Percentiles rank a stretch among this genome's conserved stretches.
Evolutionary conservation across 371 early-diverging fungal genomes (phyloP).

Genomic region (Mucor velutinosus): DNA sequence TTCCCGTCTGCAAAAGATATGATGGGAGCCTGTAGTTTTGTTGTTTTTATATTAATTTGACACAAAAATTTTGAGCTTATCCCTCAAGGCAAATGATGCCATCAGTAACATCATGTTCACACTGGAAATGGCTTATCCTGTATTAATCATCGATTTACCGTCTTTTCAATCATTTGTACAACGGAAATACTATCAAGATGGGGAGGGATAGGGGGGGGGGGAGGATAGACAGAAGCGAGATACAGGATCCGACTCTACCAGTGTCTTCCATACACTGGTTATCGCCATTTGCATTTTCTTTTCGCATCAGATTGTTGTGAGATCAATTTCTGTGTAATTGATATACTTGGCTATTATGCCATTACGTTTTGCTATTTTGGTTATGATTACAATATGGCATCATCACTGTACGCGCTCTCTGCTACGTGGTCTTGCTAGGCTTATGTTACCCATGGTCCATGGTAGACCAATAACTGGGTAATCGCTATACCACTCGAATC

Average conservation of each 20-base stretch:
- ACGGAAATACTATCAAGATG: background rate
- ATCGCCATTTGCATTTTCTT: background rate
- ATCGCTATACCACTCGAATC: background rate
- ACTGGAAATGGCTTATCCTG: no score
- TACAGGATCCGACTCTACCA: background rate
- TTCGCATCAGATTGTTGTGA: background rate
- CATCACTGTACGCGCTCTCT: no score
- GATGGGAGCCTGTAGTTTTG: background rate
- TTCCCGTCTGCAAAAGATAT: slow-evolving; percentile 1
- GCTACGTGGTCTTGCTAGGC: no score
- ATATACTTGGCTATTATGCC: background rate
- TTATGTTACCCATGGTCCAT: no score
- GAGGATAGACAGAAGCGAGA: background rate
- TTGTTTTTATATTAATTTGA: background rate
- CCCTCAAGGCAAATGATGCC: no score
- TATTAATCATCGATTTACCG: background rate
- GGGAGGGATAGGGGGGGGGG: background rate
- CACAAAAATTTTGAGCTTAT: background rate
- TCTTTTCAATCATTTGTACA: background rate
- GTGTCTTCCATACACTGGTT: background rate
- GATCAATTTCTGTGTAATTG: background rate
- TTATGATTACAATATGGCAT: no score
- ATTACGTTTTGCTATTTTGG: background rate
- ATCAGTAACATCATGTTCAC: no score
- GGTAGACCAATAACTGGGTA: background rate